phyloP scores from a whole-genome alignment of 805 yeast genomes.

The Jamesozyma lodderae region DNA sequence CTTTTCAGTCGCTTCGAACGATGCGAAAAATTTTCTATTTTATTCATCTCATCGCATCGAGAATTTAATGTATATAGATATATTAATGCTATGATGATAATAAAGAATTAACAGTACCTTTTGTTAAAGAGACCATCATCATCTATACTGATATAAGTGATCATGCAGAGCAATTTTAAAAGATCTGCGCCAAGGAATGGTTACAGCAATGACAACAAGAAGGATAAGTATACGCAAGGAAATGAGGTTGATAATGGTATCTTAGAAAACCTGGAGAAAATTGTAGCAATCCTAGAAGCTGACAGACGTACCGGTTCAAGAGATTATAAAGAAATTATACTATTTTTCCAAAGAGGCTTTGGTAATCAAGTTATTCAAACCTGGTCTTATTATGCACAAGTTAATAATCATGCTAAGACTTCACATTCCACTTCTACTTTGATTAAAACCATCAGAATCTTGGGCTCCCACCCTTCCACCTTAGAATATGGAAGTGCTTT shows the following conservation, averaged over 20 bases:
- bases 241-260: conserved; percentile 24
- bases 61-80: no score
- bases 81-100: no score
- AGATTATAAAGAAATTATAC: conserved; percentile 21
- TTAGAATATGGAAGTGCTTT: conserved; percentile 16
- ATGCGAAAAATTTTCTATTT: no score
- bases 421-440: conserved; percentile 37
- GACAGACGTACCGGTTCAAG: conserved; percentile 11
- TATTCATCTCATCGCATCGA: no score
- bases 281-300: conserved; percentile 15
- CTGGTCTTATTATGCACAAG: conserved; percentile 41
- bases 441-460: conserved; percentile 28
- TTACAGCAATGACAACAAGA: conserved; percentile 6
- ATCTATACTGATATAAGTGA: no score
- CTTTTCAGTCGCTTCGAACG: no score
- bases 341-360: conserved; percentile 31
- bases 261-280: conserved; percentile 18
- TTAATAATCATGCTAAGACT: conserved; percentile 44
- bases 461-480: conserved; percentile 13
- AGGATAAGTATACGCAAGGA: conserved; percentile 9
- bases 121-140: no score
- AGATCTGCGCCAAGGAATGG: no score
- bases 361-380: conserved; percentile 34
- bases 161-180: no score
- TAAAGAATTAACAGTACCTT: no score